A percentile compares a stretch with the other conserved stretches of the same genome.
Evolutionary conservation across 306 rosid genomes (phyloP).

Genomic region (Aeschynomene evenia): DNA sequence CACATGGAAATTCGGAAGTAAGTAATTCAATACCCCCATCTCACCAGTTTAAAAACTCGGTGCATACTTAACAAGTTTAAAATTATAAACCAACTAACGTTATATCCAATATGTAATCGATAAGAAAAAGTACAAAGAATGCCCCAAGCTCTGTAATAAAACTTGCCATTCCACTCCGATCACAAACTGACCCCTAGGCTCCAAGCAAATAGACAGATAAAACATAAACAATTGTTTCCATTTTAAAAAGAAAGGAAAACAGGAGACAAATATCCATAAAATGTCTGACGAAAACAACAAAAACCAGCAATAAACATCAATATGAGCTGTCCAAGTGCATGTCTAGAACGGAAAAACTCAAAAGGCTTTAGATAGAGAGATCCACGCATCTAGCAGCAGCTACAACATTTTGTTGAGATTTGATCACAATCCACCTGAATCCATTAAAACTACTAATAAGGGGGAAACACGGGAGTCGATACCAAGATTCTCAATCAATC

Average conservation of each 20-base stretch:
- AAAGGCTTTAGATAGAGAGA: not conserved
- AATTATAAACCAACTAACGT: not conserved
- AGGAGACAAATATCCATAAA: not conserved
- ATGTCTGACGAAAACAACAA: not conserved
- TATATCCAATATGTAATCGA: not conserved
- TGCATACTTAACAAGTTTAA: not conserved
- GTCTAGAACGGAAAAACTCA: not conserved
- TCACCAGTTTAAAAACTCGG: not conserved
- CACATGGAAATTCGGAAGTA: no score
- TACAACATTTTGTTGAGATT: not conserved
- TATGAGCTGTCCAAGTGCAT: not conserved
- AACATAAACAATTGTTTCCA: constrained; percentile 1
- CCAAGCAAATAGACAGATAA: not conserved
- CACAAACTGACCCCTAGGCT: not conserved
- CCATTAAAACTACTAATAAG: not conserved
- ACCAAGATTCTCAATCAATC: constrained; percentile 1
- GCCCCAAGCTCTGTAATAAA: not conserved
- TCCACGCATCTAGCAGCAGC: not conserved
- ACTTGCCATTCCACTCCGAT: not conserved
- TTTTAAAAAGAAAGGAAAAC: not conserved
- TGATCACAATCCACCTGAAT: not conserved
- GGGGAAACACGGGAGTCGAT: not conserved
- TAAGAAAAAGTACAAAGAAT: not conserved
- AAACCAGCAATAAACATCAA: not conserved
- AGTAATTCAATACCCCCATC: no score